Evolutionary conservation across 1,284 basidiomycete genomes (phyloP).

Genomic region (Cryptococcus hybrid): DNA sequence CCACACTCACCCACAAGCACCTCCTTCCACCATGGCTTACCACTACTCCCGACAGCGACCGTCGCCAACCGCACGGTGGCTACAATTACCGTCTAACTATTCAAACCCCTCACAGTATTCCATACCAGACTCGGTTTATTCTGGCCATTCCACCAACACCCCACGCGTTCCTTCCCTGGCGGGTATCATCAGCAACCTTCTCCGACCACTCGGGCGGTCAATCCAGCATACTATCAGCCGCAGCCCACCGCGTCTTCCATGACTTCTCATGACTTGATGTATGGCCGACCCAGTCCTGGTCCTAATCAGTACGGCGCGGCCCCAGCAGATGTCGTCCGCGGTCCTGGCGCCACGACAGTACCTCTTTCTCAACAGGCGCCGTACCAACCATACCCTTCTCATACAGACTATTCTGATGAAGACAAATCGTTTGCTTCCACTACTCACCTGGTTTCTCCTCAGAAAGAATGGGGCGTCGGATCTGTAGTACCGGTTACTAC

Average conservation of each 20-base stretch:
- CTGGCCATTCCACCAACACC: conserved; percentile 14
- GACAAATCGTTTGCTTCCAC: conserved; percentile 38
- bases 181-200: conserved; percentile 1
- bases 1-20: too few species aligned
- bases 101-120: neutral
- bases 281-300: conserved; percentile 13
- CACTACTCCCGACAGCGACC: too few species aligned
- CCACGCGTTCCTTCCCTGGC: conserved; percentile 13
- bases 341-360: neutral
- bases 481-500: conserved; percentile 23
- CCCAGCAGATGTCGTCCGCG: conserved; percentile 8
- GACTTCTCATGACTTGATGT: conserved; percentile 12
- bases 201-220: conserved; percentile 1
- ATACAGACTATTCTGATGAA: conserved; percentile 37
- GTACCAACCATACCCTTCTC: conserved; percentile 22
- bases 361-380: conserved; percentile 1
- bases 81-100: too few species aligned
- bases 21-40: too few species aligned
- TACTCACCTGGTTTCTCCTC: conserved; percentile 21
- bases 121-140: conserved; percentile 16
- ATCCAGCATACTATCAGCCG: conserved; percentile 9
- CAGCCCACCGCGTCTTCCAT: conserved; percentile 1
- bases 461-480: conserved; percentile 41
- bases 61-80: too few species aligned
- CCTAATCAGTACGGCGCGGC: conserved; percentile 4